Evolutionary conservation across 2,329 filamentous ascomycete genomes (phyloP), one percentile per base, ranked within the genome.

Genomic region (Alternaria dauci): DNA sequence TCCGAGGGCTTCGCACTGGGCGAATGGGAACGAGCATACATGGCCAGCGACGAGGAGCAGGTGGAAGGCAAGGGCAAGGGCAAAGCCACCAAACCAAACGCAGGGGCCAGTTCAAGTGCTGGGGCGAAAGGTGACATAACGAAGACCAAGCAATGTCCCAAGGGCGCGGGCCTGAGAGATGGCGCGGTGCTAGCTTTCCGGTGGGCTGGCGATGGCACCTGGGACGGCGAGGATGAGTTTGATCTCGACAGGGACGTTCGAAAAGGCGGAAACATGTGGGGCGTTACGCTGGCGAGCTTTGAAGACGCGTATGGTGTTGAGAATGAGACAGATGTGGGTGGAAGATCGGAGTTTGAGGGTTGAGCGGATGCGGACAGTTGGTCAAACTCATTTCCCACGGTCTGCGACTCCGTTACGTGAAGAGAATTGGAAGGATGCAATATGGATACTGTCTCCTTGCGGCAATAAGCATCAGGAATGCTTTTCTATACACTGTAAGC

Each of bases 21-120:
- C 5, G 75, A 76, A 26, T 78, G 76, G 76, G 71, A 79, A 7
- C 11, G 12, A 12, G 12, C 32, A 38, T 64, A 67, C 16, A 53
- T 32, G 4, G 52, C 50, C 0, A 71, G 64, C 9, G 74, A 72
- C 16, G 68, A 72, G 5, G 74, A 74, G 2, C 74, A 72, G 0
- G 75, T 75, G 7, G 63, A 52, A 20, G 64, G 58, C 8, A 80
- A 82, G 54, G 80, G 61, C 1, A 80, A 82, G 51, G 79, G 78
- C 9, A 80, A 80, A 52, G 78, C 72, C 12, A 80, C 78, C 9
- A 80, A 80, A 52, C 78, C 72, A 16, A 80, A 80, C 59, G 78
- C 70, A 8, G 69, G 68, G 6, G 38, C 42, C 3, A 61, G 41
- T 36, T 34, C 20, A 20, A 50, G 25, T 3, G 46, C 30, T 30